Base-by-base conservation (phyloP, 305 asterid species). In the Withania somnifera region DNA sequence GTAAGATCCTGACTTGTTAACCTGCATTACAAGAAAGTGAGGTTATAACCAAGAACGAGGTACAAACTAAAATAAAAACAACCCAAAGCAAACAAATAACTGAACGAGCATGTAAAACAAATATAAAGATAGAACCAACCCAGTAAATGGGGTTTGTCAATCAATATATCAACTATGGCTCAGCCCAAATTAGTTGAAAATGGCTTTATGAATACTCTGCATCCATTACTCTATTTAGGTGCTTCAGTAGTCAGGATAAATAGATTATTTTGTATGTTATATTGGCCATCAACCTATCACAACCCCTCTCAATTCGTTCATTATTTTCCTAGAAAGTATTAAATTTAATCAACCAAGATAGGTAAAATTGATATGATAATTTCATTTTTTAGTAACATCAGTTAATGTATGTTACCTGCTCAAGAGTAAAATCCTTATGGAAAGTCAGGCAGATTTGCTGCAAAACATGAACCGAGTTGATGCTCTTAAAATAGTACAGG, bases 401-500 rank as follows among this genome's bases (percentile, higher is more conserved):
- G 50, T 14, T 73, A 28, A 73, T 42, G 0, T 15, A 57, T 75
- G 57, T 58, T 91, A 94, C 99, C 98, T 95, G 97, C 82, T 85
- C 88, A 63, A 90, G 91, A 88, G 90, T 89, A 73, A 95, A 90
- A 89, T 95, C 97, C 88, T 92, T 96, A 66, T 93, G 96, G 84
- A 94, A 94, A 84, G 87, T 90, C 71, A 80, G 86, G 86, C 93
- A 89, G 75, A 90, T 88, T 84, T 91, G 87, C 90, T 90, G 91
- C 91, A 97, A 87, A 73, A 50, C 83, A 87, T 90, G 86, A 84
- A 86, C 80, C 11, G 98, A 90, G 60, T 92, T 89, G 81, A 97
- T 88, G 90, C 98, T 90, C 92, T 90, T 97, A 92, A 93, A 97
- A 89, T 94, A 97, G 91, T 85, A 92, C 76, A 82, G 86, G 73